Evolutionary conservation across 2,329 filamentous ascomycete species (phyloP).

Genomic region (Neospermospora avenae): DNA sequence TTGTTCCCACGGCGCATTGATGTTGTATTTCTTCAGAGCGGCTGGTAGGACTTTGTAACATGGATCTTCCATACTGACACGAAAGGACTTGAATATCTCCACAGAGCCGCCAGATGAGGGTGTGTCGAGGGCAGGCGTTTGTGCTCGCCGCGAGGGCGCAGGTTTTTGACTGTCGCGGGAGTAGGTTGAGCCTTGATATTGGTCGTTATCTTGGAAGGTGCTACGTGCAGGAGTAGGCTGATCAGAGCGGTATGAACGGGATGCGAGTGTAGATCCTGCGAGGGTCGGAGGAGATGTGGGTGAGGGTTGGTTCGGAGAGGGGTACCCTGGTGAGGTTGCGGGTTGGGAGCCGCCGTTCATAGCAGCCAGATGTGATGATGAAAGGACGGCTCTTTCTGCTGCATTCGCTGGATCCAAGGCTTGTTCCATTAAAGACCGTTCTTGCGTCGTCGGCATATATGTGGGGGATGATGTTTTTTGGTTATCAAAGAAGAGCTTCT

Average conservation of each 20-base stretch:
- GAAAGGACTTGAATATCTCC: conserved; percentile 98
- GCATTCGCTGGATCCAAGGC: conserved; percentile 67
- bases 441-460: conserved; percentile 65
- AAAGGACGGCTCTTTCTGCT: conserved; percentile 62
- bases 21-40: conserved; percentile 96
- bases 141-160: conserved; percentile 50
- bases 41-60: conserved; percentile 96
- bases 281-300: conserved; percentile 60
- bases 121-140: conserved; percentile 61
- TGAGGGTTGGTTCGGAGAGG: conserved; percentile 66
- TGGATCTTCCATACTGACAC: conserved; percentile 95
- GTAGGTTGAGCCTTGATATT: conserved; percentile 30
- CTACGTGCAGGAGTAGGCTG: conserved; percentile 51
- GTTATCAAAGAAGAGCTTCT: conserved; percentile 69
- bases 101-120: conserved; percentile 59
- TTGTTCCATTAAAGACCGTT: conserved; percentile 60
- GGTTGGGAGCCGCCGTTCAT: conserved; percentile 62
- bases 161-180: conserved; percentile 35
- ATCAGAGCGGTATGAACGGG: conserved; percentile 58
- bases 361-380: conserved; percentile 66
- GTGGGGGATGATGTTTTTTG: conserved; percentile 78
- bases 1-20: conserved; percentile 95
- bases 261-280: conserved; percentile 47
- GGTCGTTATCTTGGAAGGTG: conserved; percentile 49
- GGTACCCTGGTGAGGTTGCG: conserved; percentile 51